phyloP scores from a whole-genome alignment of 306 rosid genomes.

The Lablab purpureus region DNA sequence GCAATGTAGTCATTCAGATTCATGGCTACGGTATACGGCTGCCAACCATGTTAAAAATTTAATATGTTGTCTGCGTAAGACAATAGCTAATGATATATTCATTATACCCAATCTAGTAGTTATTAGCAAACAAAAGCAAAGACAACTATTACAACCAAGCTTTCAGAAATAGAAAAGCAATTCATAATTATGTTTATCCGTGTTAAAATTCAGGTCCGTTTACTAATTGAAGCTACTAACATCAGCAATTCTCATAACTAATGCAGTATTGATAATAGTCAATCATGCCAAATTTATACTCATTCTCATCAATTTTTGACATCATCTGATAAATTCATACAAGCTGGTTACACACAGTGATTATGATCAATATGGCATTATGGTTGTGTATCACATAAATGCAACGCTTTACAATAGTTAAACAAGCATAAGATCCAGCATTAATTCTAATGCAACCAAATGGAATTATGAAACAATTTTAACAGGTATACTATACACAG shows the following conservation, averaged over 20 bases:
- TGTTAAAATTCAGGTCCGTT: constrained; percentile 7
- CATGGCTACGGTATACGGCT: not conserved
- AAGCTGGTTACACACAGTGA: not conserved
- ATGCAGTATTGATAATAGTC: constrained; percentile 16
- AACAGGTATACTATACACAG: not conserved
- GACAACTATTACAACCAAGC: not conserved
- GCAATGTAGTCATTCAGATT: constrained; percentile 41
- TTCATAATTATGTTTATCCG: not conserved
- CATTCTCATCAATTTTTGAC: not conserved
- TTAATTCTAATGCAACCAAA: not conserved
- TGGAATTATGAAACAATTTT: not conserved
- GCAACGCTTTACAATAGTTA: not conserved
- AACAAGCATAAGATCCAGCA: not conserved
- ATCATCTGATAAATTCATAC: not conserved
- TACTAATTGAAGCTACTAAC: constrained; percentile 17
- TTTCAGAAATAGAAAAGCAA: not conserved
- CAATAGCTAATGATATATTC: not conserved
- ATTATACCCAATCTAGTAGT: constrained; percentile 8
- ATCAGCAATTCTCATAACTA: not conserved
- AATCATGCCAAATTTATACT: not conserved
- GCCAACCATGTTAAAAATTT: constrained; percentile 20
- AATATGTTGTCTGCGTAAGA: not conserved
- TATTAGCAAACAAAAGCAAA: no score
- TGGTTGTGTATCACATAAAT: not conserved
- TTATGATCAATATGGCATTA: constrained; percentile 14